Base-by-base conservation (phyloP, 2,329 filamentous ascomycete genomes). In the Cladosporium sp. region DNA sequence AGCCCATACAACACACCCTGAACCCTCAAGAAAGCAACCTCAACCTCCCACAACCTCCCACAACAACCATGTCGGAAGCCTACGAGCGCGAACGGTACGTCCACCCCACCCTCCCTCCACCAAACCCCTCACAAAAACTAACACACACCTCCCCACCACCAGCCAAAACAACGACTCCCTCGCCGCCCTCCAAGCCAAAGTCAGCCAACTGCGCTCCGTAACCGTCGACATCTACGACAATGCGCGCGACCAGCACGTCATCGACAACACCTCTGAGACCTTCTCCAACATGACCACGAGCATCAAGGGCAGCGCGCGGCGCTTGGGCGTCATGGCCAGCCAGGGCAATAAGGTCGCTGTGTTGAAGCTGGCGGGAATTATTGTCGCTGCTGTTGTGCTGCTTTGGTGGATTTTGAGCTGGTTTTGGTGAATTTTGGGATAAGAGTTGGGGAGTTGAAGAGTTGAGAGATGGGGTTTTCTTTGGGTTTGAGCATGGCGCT, bases 161-260 rank as follows among this genome's bases (percentile, higher is more conserved):
- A 48, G 81, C 62, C 93, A 98, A 72, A 98, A 98, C 75, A 95
- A 97, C 72, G 84, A 88, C 59, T 90, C 92, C 61, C 86, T 98
- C 50, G 85, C 92, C 63, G 90, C 95, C 67, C 85, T 98, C 32
- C 86, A 87, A 13, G 80, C 83, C 58, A 98, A 98, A 74, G 91
- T 97, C 49, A 88, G 88, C 15, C 89, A 90, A 46, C 80, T 98
- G 56, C 89, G 92, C 64, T 88, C 87, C 69, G 89, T 98, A 43
- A 98, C 93, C 36, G 83, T 97, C 57, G 90, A 98, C 74, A 98
- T 98, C 64, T 96, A 97, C 78, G 91, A 97, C 72, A 90, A 93
- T 67, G 93, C 93, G 43, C 83, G 89, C 52, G 82, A 88, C 61
- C 92, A 97, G 62, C 82, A 86, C 58, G 81, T 95, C 56, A 87